Percentiles rank a stretch among this genome's conserved stretches.
phyloP scores from a whole-genome alignment of 2,329 filamentous ascomycete genomes.

The Venturia asperata region DNA sequence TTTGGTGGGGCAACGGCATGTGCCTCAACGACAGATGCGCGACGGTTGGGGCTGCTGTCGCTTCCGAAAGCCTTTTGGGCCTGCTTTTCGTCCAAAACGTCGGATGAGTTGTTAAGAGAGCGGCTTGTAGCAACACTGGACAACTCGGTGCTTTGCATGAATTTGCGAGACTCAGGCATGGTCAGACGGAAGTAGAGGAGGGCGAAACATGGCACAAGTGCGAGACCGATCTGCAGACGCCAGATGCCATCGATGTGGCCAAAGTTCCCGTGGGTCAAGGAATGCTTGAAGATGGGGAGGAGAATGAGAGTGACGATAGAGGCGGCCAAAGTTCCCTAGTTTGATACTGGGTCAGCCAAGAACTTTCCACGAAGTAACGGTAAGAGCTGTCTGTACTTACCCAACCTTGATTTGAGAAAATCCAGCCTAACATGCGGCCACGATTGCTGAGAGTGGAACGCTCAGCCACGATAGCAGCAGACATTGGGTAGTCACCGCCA shows the following conservation, averaged over 20 bases:
- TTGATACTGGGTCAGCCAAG: neutral
- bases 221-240: constrained; percentile 26
- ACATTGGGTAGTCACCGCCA: constrained; percentile 22
- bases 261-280: constrained; percentile 22
- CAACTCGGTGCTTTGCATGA: constrained; percentile 24
- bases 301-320: constrained; percentile 26
- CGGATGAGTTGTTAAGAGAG: constrained; percentile 17
- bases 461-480: constrained; percentile 21
- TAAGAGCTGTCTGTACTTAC: constrained; percentile 17
- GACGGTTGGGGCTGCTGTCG: constrained; percentile 12
- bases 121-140: constrained; percentile 21
- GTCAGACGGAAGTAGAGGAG: constrained; percentile 26
- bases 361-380: neutral
- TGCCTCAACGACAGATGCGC: constrained; percentile 19
- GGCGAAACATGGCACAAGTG: constrained; percentile 24
- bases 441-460: constrained; percentile 18
- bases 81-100: neutral
- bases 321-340: constrained; percentile 21
- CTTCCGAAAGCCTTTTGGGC: neutral
- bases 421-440: constrained; percentile 19
- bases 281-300: constrained; percentile 24
- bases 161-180: constrained; percentile 26
- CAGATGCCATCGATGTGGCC: constrained; percentile 23
- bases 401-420: constrained; percentile 20
- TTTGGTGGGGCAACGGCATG: constrained; percentile 22